A percentile compares a stretch with the other conserved stretches of the same genome.
phyloP scores from a whole-genome alignment of 78 protist species.

The Cavenderia fasciculata region DNA sequence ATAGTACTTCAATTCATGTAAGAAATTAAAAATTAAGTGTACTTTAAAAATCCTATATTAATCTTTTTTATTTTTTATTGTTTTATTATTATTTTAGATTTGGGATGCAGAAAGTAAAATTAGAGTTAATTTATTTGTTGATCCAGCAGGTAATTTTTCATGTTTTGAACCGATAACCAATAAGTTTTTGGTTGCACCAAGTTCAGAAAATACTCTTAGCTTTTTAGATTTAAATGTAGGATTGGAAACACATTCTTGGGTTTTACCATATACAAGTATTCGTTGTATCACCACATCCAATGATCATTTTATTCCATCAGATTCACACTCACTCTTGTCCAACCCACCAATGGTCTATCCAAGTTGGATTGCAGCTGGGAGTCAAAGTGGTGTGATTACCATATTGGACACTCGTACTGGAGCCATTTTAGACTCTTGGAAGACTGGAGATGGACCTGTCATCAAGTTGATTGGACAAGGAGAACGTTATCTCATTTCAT shows the following conservation, averaged over 20 bases:
- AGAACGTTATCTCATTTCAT: slow-evolving; percentile 26
- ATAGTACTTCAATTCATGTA: slow-evolving; percentile 38
- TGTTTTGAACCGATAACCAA: slow-evolving; percentile 63
- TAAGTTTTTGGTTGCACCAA: slow-evolving; percentile 21
- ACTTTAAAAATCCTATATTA: neutral
- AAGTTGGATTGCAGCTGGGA: slow-evolving; percentile 65
- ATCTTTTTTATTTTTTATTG: too few relatives aligned
- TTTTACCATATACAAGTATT: slow-evolving; percentile 1
- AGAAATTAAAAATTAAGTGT: neutral
- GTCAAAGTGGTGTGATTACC: slow-evolving; percentile 13
- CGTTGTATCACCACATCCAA: slow-evolving; percentile 67
- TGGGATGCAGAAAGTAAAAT: slow-evolving; percentile 75
- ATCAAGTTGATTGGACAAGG: slow-evolving; percentile 55
- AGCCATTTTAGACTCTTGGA: slow-evolving; percentile 50
- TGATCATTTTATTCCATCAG: slow-evolving; percentile 6
- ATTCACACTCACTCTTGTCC: neutral
- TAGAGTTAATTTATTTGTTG: slow-evolving; percentile 17
- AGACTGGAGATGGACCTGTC: slow-evolving; percentile 38
- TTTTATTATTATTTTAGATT: neutral
- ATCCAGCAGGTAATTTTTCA: slow-evolving; percentile 48
- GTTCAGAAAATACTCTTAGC: neutral
- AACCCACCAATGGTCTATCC: slow-evolving; percentile 42
- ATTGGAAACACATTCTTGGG: slow-evolving; percentile 37
- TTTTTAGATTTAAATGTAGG: slow-evolving; percentile 48
- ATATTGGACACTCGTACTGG: slow-evolving; percentile 65